Conservation (phyloP, 2,329 filamentous ascomycete genomes). For the Bipolaris bicolor region DNA sequence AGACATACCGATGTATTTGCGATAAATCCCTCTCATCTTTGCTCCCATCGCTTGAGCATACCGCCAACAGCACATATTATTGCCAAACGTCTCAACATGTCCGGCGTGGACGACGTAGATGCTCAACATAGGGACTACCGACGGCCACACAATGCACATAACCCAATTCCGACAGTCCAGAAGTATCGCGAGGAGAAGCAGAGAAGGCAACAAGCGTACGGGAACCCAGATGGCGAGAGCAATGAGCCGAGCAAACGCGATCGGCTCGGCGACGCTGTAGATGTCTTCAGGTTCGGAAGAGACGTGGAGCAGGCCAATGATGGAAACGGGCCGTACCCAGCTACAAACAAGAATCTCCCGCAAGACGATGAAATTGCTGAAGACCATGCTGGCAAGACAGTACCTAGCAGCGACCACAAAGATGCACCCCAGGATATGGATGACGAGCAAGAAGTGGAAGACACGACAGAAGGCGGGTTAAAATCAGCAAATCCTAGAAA, state of each 20-base stretch:
- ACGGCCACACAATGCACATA: slow-evolving; percentile 52
- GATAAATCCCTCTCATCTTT: background rate
- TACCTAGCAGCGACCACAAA: slow-evolving; percentile 16
- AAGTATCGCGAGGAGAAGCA: slow-evolving; percentile 56
- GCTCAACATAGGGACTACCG: slow-evolving; percentile 46
- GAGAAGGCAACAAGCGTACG: slow-evolving; percentile 47
- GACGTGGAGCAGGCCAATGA: slow-evolving; percentile 32
- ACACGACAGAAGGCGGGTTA: slow-evolving; percentile 54
- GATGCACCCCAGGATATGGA: slow-evolving; percentile 28
- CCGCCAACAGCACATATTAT: slow-evolving; percentile 2
- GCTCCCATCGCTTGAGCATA: slow-evolving; percentile 5
- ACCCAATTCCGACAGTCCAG: slow-evolving; percentile 56
- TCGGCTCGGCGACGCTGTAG: slow-evolving; percentile 46
- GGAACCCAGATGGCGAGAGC: slow-evolving; percentile 23
- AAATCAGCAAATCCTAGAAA: slow-evolving; percentile 52
- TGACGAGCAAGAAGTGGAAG: slow-evolving; percentile 35
- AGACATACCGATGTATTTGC: background rate
- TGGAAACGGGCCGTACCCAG: slow-evolving; percentile 41
- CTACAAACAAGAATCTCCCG: slow-evolving; percentile 47
- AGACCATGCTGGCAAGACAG: slow-evolving; percentile 41
- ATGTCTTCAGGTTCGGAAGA: slow-evolving; percentile 40
- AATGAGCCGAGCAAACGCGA: slow-evolving; percentile 44
- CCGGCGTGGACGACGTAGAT: slow-evolving; percentile 53
- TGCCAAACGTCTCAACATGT: slow-evolving; percentile 35
- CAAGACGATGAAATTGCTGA: slow-evolving; percentile 37